These are phyloP conservation scores for Cladorrhinum samala DNA, from an alignment of 495 filamentous ascomycete genomes.

Conservation along the genomic window DNA sequence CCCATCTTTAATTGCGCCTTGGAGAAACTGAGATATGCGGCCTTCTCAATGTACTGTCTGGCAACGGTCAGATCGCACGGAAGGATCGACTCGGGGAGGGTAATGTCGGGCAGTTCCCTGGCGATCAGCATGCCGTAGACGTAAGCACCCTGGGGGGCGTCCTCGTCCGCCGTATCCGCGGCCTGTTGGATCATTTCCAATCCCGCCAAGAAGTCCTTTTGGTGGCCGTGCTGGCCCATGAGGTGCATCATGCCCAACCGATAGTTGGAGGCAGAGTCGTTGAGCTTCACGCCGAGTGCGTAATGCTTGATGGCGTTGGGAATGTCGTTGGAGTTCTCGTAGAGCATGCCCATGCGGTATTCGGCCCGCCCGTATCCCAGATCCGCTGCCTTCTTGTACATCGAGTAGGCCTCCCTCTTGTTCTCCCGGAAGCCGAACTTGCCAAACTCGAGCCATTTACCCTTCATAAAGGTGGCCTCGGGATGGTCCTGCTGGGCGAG, in stretches of 20 bases:
- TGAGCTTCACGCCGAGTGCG: constrained; percentile 62
- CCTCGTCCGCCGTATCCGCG: constrained; percentile 88
- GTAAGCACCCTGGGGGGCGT: constrained; percentile 95
- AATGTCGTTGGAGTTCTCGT: constrained; percentile 85
- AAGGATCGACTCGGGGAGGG: constrained; percentile 62
- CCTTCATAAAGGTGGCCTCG: constrained; percentile 88
- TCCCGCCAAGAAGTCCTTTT: constrained; percentile 70
- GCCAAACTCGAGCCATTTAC: constrained; percentile 97
- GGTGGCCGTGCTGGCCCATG: constrained; percentile 84
- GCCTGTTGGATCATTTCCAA: constrained; percentile 75
- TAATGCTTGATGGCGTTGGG: constrained; percentile 89
- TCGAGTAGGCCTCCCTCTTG: constrained; percentile 87
- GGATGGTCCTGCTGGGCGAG: constrained; percentile 88
- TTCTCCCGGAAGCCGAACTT: constrained; percentile 85
- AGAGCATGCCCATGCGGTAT: constrained; percentile 98
- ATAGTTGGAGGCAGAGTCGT: constrained; percentile 91
- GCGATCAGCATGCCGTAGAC: constrained; percentile 94
- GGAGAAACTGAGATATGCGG: constrained; percentile 91
- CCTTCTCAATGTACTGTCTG: constrained; percentile 87
- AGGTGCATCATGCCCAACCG: constrained; percentile 96
- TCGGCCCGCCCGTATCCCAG: constrained; percentile 90
- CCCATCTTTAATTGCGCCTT: constrained; percentile 99
- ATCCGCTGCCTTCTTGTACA: constrained; percentile 79
- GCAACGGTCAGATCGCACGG: constrained; percentile 70
- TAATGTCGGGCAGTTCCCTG: constrained; percentile 81